Evolutionary conservation across 108 stramenopile species (phyloP), one percentile per base, ranked within the genome.

Genomic region (Cylindrotheca closterium): DNA sequence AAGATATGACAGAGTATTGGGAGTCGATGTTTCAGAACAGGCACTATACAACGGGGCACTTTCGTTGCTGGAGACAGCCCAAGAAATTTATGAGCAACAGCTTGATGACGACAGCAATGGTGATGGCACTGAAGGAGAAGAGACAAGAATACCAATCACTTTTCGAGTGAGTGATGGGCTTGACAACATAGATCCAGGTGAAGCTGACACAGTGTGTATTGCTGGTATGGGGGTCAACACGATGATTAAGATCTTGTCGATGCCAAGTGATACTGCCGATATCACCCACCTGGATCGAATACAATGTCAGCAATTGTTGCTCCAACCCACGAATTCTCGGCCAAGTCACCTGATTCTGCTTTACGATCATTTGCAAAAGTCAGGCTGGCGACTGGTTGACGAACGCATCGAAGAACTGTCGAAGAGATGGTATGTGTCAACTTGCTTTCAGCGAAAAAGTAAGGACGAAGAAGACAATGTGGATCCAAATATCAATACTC

Each of bases 151-250:
- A 25, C 81, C 84, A 10, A 47, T 93, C 8, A 75, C 83, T 5
- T 90, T 93, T 75, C 76, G 88, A 19, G 27, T 84, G 0, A 87
- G 88, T 7, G 52, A 81, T 77, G 92, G 92, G 25, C 60, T 93
- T 62, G 30, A 60, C 47, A 55, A 63, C 30, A 58, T 92, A 34
- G 33, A 80, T 29, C 57, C 53, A 25, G 77, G 74, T 19, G 85
- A 93, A 62, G 85, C 81, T 8, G 85, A 93, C 65, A 73, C 66
- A 3, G 50, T 93, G 33, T 81, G 87, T 47, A 80, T 93, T 30
- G 87, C 92, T 22, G 92, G 92, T 25, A 93, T 93, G 86, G 92
- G 92, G 0, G 84, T 83, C 10, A 66, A 73, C 30, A 88, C 87
- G 0, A 90, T 93, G 83, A 31, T 77, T 8, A 60, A 85, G 19